Evolutionary conservation across 345 rosid species (phyloP).

Genomic region (Camelina laxa): DNA sequence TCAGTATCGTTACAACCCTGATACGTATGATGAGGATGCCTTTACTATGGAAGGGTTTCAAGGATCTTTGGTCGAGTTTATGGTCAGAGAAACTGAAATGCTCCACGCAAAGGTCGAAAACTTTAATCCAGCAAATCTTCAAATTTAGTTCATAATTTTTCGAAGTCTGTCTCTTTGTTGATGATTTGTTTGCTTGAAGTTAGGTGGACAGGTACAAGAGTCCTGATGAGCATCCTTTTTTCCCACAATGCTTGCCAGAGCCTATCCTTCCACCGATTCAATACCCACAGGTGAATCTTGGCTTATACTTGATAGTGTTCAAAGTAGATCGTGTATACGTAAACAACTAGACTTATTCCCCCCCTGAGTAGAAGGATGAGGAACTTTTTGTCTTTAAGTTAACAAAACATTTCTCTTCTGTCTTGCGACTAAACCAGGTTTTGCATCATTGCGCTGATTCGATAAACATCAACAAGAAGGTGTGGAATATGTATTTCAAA

Average conservation of each 20-base stretch:
- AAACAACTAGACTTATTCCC: background rate
- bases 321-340: background rate
- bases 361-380: background rate
- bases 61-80: slow-evolving; percentile 66
- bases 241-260: slow-evolving; percentile 57
- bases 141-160: background rate
- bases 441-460: slow-evolving; percentile 58
- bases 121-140: background rate
- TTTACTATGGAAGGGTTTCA: slow-evolving; percentile 64
- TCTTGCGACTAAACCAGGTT: slow-evolving; percentile 50
- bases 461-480: slow-evolving; percentile 69
- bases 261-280: slow-evolving; percentile 65
- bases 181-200: slow-evolving; percentile 22
- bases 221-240: slow-evolving; percentile 82
- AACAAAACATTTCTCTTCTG: background rate
- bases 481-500: slow-evolving; percentile 63
- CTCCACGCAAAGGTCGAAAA: slow-evolving; percentile 61
- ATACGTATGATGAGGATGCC: slow-evolving; percentile 59
- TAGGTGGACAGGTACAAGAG: slow-evolving; percentile 73
- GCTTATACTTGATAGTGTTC: slow-evolving; percentile 14
- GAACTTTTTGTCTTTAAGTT: background rate
- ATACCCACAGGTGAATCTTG: slow-evolving; percentile 55
- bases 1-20: slow-evolving; percentile 63
- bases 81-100: slow-evolving; percentile 69
- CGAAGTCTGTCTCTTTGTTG: background rate